Conservation (phyloP, 441 rosid genomes). For the Melastoma candidum region DNA sequence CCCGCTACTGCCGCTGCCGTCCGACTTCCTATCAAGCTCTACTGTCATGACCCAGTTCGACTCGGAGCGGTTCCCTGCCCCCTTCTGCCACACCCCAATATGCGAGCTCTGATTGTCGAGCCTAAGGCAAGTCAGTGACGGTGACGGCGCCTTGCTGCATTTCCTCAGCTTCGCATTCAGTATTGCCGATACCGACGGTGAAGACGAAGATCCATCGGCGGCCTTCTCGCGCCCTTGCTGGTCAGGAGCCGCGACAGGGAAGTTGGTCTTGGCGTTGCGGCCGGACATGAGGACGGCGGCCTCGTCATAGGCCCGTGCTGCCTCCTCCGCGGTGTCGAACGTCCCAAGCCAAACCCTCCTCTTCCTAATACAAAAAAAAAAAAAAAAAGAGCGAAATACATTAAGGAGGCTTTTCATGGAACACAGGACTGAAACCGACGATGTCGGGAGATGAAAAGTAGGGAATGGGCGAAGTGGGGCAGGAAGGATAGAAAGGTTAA, state of each 20-base stretch:
- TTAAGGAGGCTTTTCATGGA: neutral
- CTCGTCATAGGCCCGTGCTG: constrained; percentile 80
- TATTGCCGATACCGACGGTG: constrained; percentile 31
- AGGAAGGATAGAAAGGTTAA: neutral
- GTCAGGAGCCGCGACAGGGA: constrained; percentile 25
- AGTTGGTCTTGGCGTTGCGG: constrained; percentile 76
- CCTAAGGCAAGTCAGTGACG: constrained; percentile 77
- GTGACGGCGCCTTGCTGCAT: constrained; percentile 58
- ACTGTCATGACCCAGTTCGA: constrained; percentile 81
- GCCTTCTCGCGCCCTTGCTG: neutral
- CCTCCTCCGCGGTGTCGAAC: constrained; percentile 74
- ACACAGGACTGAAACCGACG: no score
- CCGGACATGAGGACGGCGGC: constrained; percentile 80
- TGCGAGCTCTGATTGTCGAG: constrained; percentile 71
- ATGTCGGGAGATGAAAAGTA: neutral
- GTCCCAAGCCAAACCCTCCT: constrained; percentile 92
- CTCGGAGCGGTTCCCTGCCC: constrained; percentile 37
- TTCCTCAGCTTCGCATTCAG: constrained; percentile 58
- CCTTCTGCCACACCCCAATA: constrained; percentile 89
- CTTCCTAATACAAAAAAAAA: constrained; percentile 31
- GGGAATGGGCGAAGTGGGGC: neutral
- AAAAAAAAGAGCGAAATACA: neutral
- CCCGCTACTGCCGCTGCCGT: neutral
- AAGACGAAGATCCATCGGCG: constrained; percentile 4
- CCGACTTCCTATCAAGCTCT: constrained; percentile 36